Evolutionary conservation across 2,329 filamentous ascomycete species (phyloP).

Genomic region (Magnaporthales sp.): DNA sequence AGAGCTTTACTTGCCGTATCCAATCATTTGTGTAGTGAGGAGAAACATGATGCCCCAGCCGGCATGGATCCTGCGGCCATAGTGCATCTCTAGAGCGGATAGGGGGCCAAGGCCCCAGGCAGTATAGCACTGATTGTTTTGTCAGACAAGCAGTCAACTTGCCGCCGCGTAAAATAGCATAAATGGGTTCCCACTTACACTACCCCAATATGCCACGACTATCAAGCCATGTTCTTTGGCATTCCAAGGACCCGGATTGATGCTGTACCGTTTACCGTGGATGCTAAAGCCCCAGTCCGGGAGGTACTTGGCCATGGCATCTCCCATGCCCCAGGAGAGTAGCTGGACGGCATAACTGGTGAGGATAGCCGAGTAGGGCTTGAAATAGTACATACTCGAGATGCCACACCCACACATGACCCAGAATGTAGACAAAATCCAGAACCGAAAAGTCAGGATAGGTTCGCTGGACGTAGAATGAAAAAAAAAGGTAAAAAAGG

Average conservation of each 20-base stretch:
- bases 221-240: slow-evolving; percentile 23
- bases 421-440: slow-evolving; percentile 21
- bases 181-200: slow-evolving; percentile 8
- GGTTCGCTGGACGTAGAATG: slow-evolving; percentile 14
- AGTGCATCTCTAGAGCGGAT: slow-evolving; percentile 20
- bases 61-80: slow-evolving; percentile 15
- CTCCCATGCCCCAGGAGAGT: slow-evolving; percentile 22
- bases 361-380: slow-evolving; percentile 18
- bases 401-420: slow-evolving; percentile 19
- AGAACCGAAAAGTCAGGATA: slow-evolving; percentile 24
- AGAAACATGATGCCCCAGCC: slow-evolving; percentile 20
- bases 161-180: background rate
- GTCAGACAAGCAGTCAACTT: background rate
- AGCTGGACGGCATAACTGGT: slow-evolving; percentile 22
- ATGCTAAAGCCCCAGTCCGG: slow-evolving; percentile 15
- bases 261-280: slow-evolving; percentile 20
- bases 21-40: slow-evolving; percentile 21
- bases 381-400: slow-evolving; percentile 23
- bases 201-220: slow-evolving; percentile 22
- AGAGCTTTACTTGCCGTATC: slow-evolving; percentile 12
- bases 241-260: slow-evolving; percentile 24
- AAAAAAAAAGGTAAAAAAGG: background rate
- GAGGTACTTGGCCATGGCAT: slow-evolving; percentile 17
- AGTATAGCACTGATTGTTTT: slow-evolving; percentile 14
- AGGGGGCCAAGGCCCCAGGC: slow-evolving; percentile 20